Evolutionary conservation across 495 filamentous ascomycete species (phyloP).

Genomic region (Podospora pseudopauciseta): DNA sequence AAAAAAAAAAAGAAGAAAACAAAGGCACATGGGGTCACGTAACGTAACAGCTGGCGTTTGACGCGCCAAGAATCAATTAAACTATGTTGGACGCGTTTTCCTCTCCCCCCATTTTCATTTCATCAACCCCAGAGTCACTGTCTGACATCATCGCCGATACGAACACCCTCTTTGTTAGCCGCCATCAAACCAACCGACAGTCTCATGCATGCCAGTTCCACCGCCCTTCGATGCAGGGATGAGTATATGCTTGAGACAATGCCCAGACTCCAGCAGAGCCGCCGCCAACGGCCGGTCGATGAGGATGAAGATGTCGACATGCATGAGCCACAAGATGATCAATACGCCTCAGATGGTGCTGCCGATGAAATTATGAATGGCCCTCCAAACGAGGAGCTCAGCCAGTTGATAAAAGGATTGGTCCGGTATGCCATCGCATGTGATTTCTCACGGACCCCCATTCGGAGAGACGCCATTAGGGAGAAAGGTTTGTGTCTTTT

Average conservation of each 20-base stretch:
- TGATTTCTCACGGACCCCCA: slow-evolving; percentile 77
- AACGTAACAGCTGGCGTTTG: slow-evolving; percentile 6
- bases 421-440: slow-evolving; percentile 85
- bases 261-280: neutral
- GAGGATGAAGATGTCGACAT: slow-evolving; percentile 27
- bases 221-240: neutral
- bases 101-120: neutral
- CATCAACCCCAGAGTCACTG: too few relatives aligned
- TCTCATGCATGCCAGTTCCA: neutral
- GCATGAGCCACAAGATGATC: slow-evolving; percentile 10
- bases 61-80: neutral
- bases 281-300: slow-evolving; percentile 1
- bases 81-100: neutral
- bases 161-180: neutral
- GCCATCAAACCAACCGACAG: neutral
- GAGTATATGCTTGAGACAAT: neutral
- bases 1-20: neutral
- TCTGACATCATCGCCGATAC: neutral
- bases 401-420: slow-evolving; percentile 77
- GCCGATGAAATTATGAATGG: slow-evolving; percentile 39
- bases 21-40: slow-evolving; percentile 19
- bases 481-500: slow-evolving; percentile 54
- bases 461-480: slow-evolving; percentile 73
- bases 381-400: slow-evolving; percentile 35
- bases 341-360: slow-evolving; percentile 28